Percentiles rank a stretch among this genome's conserved stretches.
These are phyloP conservation scores for Taiozyma sp. DNA, from an alignment of 1,139 yeast species.

Conservation along the genomic window DNA sequence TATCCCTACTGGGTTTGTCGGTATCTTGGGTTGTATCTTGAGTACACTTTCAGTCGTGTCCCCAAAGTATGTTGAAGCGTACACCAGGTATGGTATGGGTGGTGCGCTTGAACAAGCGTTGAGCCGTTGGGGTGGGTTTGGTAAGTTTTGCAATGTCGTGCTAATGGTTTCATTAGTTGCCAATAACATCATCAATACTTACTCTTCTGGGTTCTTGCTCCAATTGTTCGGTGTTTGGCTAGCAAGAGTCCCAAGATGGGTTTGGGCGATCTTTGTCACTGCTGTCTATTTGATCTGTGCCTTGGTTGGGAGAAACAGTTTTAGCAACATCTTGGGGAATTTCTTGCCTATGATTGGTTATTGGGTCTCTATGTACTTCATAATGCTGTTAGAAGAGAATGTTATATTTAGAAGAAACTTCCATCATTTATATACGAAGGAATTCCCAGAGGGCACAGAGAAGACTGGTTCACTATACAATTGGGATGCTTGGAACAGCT, in stretches of 20 bases:
- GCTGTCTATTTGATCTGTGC: conserved; percentile 65
- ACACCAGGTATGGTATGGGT: conserved; percentile 65
- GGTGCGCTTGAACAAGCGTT: conserved; percentile 70
- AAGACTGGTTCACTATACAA: conserved; percentile 36
- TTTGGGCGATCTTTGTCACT: conserved; percentile 66
- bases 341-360: conserved; percentile 93
- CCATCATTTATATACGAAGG: conserved; percentile 46
- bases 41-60: conserved; percentile 65
- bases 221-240: conserved; percentile 65
- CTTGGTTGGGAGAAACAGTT: conserved; percentile 71
- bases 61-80: conserved; percentile 55
- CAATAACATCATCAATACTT: conserved; percentile 76
- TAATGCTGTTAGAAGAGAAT: conserved; percentile 71
- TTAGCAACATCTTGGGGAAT: conserved; percentile 72
- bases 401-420: conserved; percentile 58
- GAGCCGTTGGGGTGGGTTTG: conserved; percentile 74
- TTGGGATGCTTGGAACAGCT: conserved; percentile 66
- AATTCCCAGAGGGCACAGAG: conserved; percentile 34
- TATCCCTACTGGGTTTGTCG: conserved; percentile 76
- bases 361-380: conserved; percentile 85
- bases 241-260: conserved; percentile 74
- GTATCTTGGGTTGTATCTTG: conserved; percentile 62
- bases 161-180: conserved; percentile 73
- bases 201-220: conserved; percentile 78
- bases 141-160: conserved; percentile 67